Conservation (phyloP, 164 flowering plant genomes). For the Dillenia turbinata region DNA sequence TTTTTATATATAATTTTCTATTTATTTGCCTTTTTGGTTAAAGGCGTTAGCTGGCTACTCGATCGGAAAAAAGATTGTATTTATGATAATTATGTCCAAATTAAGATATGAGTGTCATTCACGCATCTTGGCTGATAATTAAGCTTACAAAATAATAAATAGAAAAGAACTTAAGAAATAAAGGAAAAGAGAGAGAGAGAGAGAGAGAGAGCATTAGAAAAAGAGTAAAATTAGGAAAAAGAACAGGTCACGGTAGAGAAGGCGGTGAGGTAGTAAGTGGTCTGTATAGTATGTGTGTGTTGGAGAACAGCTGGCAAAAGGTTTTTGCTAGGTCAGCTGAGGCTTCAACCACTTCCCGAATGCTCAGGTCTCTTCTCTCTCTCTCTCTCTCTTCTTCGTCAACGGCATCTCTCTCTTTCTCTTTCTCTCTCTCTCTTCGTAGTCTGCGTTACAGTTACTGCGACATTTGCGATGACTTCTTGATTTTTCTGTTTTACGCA, state of each 20-base stretch:
- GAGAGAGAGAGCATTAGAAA: not conserved
- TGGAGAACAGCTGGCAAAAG: constrained; percentile 19
- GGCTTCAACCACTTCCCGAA: constrained; percentile 25
- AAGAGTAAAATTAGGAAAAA: not conserved
- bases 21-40: too few species aligned
- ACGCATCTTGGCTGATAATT: not conserved
- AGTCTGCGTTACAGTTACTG: too few species aligned
- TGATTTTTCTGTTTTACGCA: too few species aligned
- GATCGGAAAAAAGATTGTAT: too few species aligned
- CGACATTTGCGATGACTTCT: too few species aligned
- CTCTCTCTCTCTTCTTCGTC: constrained; percentile 5
- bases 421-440: not conserved
- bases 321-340: constrained; percentile 24
- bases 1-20: too few species aligned
- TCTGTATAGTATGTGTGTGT: constrained; percentile 3
- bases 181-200: not conserved
- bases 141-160: too few species aligned
- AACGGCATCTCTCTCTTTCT: too few species aligned
- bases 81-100: too few species aligned
- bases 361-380: constrained; percentile 2
- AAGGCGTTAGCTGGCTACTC: too few species aligned
- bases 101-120: not conserved
- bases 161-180: too few species aligned
- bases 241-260: not conserved
- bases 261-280: not conserved